Base-by-base conservation (phyloP, 169 alveolate genomes). In the Plasmodium falciparum region DNA sequence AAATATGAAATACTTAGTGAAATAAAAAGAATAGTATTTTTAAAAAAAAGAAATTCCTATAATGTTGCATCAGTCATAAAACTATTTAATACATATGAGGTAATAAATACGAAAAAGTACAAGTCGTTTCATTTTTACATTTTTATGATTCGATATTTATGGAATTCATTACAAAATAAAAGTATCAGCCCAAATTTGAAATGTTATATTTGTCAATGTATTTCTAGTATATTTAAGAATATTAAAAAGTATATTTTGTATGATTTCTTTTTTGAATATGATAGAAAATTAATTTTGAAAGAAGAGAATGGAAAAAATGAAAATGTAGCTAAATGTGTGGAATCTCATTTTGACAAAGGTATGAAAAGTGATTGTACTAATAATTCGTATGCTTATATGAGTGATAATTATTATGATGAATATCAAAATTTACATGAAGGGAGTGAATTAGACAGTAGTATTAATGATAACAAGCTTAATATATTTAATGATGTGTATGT, bases 201-300 rank as follows among this genome's bases (percentile, higher is more conserved):
- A 26, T 43, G 85, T 6, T 80, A 80, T 20, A 80, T 80, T 56
- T 80, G 90, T 33, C 90, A 80, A 49, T 39, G 12, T 12, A 67
- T 80, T 62, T 80, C 90, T 2, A 72, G 33, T 15, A 80, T 80
- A 2, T 49, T 80, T 43, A 73, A 80, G 20, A 80, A 80, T 54
- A 80, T 80, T 3, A 80, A 80, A 56, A 80, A 62, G 22, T 61
- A 80, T 62, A 80, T 80, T 54, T 58, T 80, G 39, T 69, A 80
- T 73, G 73, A 80, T 22, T 80, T 67, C 65, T 80, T 80, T 80
- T 80, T 80, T 69, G 72, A 80, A n/a, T 54, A 80, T 69, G 83
- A 80, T 80, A 54, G 11, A 56, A 20, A 69, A 29, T 63, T 80
- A 29, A 67, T 80, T n/a, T 13, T 8, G 20, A 80, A 80, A 39